phyloP scores from a whole-genome alignment of 305 asterid genomes.

The Solanum hybrid region DNA sequence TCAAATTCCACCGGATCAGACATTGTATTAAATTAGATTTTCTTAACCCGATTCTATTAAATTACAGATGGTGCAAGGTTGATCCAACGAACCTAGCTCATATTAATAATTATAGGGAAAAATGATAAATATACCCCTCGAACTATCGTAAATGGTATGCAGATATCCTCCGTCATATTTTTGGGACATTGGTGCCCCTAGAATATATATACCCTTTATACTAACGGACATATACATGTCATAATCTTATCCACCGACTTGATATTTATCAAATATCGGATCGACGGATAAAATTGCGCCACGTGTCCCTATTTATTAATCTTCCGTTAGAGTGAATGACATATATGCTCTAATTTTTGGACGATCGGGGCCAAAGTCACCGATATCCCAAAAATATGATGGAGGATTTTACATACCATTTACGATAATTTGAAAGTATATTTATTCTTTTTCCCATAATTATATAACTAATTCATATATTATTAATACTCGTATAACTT shows the following conservation, averaged over 20 bases:
- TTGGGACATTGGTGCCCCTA: neutral
- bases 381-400: neutral
- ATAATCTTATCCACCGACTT: too few species aligned
- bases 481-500: neutral
- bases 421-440: too few species aligned
- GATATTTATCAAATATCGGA: too few species aligned
- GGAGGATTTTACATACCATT: neutral
- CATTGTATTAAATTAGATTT: neutral
- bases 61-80: neutral
- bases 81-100: neutral
- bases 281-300: accelerated
- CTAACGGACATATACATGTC: neutral
- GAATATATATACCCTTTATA: too few species aligned
- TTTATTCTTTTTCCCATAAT: too few species aligned
- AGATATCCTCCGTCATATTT: neutral
- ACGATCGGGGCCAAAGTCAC: accelerated
- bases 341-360: neutral
- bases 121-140: too few species aligned
- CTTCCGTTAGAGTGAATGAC: neutral
- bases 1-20: neutral
- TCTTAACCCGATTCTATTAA: neutral
- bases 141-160: too few species aligned
- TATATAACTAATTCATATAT: too few species aligned
- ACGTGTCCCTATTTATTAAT: neutral
- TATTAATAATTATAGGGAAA: too few species aligned